Evolutionary conservation across 495 filamentous ascomycete species (phyloP).

Genomic region (Bacidia gigantensis): DNA sequence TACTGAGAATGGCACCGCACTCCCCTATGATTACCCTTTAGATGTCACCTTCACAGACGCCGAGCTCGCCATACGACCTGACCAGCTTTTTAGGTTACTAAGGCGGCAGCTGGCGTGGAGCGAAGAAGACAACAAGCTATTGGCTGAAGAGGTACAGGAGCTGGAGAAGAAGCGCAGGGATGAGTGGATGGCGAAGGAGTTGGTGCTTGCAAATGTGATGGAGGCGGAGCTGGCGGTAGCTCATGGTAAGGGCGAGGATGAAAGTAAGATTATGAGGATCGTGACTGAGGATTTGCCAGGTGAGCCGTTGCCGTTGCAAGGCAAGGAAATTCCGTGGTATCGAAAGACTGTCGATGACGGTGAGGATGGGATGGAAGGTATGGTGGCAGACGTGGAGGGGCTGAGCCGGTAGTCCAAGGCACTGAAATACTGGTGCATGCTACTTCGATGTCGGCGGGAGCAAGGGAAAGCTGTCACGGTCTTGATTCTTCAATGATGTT

Average conservation of each 20-base stretch:
- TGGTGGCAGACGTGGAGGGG: neutral
- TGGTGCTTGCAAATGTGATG: constrained; percentile 44
- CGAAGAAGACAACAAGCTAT: constrained; percentile 48
- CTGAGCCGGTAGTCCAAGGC: neutral
- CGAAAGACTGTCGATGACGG: constrained; percentile 8
- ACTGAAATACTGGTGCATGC: too few relatives aligned
- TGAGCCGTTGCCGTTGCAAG: constrained; percentile 15
- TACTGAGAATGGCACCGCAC: constrained; percentile 5
- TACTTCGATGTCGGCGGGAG: too few relatives aligned
- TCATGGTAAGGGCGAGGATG: constrained; percentile 21
- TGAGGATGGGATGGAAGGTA: neutral
- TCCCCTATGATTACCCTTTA: constrained; percentile 31
- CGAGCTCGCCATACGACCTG: constrained; percentile 55
- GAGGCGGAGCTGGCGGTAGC: constrained; percentile 40
- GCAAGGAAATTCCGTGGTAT: constrained; percentile 17
- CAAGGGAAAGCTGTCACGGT: neutral
- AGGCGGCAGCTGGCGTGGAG: constrained; percentile 73
- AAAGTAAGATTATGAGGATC: constrained; percentile 12
- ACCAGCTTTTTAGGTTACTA: constrained; percentile 57
- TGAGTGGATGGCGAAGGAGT: constrained; percentile 79
- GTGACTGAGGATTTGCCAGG: constrained; percentile 11
- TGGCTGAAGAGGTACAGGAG: constrained; percentile 45
- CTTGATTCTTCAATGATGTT: too few relatives aligned
- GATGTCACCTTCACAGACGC: constrained; percentile 57
- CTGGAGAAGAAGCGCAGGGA: constrained; percentile 54